Evolutionary conservation across 2,329 filamentous ascomycete species (phyloP).

Genomic region (Nothomitra cinnamomea): DNA sequence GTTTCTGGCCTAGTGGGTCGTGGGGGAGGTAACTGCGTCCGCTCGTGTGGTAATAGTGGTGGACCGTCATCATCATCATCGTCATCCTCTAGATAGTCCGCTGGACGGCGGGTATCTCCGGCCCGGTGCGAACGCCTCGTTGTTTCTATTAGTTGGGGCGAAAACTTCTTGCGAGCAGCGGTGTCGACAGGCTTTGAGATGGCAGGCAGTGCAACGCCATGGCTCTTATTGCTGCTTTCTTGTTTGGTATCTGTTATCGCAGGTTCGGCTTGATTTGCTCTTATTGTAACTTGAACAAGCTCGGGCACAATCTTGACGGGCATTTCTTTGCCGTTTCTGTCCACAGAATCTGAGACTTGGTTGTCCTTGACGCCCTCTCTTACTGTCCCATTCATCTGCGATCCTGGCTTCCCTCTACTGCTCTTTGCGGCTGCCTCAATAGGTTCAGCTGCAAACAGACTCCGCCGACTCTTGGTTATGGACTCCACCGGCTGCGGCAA

Average conservation of each 20-base stretch:
- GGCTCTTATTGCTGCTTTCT: not conserved
- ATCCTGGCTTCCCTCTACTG: constrained; percentile 27
- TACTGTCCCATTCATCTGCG: not conserved
- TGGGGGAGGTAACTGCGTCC: constrained; percentile 11
- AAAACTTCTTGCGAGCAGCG: constrained; percentile 35
- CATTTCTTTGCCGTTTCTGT: constrained; percentile 18
- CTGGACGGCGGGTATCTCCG: not conserved
- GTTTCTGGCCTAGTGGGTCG: constrained; percentile 13
- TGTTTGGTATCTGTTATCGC: not conserved
- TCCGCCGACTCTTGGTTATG: constrained; percentile 14
- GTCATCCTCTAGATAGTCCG: not conserved
- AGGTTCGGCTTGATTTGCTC: not conserved
- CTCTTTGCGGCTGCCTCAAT: constrained; percentile 55
- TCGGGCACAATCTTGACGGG: constrained; percentile 12
- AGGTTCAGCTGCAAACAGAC: constrained; percentile 46
- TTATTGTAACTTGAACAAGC: constrained; percentile 5
- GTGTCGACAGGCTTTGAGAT: not conserved
- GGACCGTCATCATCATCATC: not conserved
- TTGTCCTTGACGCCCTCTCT: not conserved
- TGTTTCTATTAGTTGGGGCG: constrained; percentile 64
- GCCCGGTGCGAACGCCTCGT: not conserved
- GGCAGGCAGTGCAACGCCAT: not conserved
- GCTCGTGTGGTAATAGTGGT: not conserved
- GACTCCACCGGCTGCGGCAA: constrained; percentile 20
- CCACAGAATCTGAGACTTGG: constrained; percentile 20